Conservation (phyloP, 139 green algal genomes). For the Chlorella vulgaris region DNA sequence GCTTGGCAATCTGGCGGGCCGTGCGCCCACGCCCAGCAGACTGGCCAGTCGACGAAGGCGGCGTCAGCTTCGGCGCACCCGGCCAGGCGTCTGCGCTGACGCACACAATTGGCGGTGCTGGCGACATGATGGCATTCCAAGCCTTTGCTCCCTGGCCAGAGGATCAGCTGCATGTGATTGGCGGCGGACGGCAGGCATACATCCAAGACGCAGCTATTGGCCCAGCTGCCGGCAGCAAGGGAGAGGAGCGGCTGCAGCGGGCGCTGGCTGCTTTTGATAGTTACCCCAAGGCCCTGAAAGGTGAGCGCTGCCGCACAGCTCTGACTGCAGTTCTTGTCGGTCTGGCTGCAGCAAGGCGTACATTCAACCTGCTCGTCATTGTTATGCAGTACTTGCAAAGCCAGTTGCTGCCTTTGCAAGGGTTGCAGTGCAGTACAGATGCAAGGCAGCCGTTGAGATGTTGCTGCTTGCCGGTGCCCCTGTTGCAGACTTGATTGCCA, state of each 20-base stretch:
- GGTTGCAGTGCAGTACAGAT: too few relatives aligned
- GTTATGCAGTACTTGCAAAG: too few relatives aligned
- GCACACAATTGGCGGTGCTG: neutral
- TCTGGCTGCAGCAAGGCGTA: too few relatives aligned
- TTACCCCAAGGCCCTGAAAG: neutral
- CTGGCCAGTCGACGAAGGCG: constrained; percentile 4
- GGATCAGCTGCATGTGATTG: neutral
- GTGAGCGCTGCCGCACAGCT: neutral
- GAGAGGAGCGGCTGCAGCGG: neutral
- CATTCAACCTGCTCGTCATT: too few relatives aligned
- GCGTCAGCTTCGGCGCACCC: neutral
- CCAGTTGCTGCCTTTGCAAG: too few relatives aligned
- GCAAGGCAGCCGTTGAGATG: too few relatives aligned
- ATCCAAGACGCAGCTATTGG: neutral
- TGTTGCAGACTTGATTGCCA: neutral
- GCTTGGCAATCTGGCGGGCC: constrained; percentile 8
- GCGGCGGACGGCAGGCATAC: constrained; percentile 9
- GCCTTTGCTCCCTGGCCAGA: constrained; percentile 15
- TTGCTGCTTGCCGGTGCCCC: too few relatives aligned
- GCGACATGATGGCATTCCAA: constrained; percentile 4
- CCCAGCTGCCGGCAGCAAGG: neutral
- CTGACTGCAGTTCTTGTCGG: too few relatives aligned
- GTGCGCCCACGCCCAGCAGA: neutral
- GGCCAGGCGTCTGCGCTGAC: neutral
- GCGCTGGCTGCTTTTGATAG: neutral